Percentiles rank a stretch among this genome's conserved stretches.
phyloP scores from a whole-genome alignment of 495 filamentous ascomycete species.

The Aspergillus coremiiformis region DNA sequence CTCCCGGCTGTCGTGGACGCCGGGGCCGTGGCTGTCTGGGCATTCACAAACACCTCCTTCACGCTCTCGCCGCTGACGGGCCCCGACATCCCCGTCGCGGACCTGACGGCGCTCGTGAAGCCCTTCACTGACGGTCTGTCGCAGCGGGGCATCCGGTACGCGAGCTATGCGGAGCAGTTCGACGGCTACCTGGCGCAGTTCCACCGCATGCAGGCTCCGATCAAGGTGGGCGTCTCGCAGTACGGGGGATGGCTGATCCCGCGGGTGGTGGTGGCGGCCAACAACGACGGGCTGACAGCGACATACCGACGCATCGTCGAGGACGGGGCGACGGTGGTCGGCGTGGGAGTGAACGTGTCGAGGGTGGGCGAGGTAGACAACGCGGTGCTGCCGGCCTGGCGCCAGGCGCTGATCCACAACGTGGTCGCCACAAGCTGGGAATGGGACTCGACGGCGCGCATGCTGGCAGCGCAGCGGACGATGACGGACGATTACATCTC shows the following conservation, averaged over 20 bases:
- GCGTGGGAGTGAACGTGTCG: conserved; percentile 35
- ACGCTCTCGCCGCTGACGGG: conserved; percentile 35
- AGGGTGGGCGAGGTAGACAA: conserved; percentile 41
- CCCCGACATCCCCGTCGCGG: conserved; percentile 24
- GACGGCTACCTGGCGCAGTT: conserved; percentile 42
- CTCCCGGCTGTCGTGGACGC: conserved; percentile 43
- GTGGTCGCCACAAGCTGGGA: conserved; percentile 35
- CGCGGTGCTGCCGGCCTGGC: conserved; percentile 52
- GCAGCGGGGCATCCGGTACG: conserved; percentile 26
- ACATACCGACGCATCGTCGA: conserved; percentile 33
- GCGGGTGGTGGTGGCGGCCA: conserved; percentile 35
- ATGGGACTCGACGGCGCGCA: conserved; percentile 30
- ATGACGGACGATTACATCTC: conserved; percentile 39
- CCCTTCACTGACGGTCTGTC: conserved; percentile 25
- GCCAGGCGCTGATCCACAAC: conserved; percentile 43
- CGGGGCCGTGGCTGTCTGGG: conserved; percentile 47
- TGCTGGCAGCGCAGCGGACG: conserved; percentile 28
- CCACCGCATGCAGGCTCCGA: conserved; percentile 25
- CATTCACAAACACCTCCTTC: conserved; percentile 42
- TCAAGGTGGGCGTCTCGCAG: conserved; percentile 43
- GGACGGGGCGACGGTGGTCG: conserved; percentile 41
- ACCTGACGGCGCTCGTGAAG: conserved; percentile 20
- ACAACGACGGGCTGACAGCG: conserved; percentile 40
- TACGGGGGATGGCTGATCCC: conserved; percentile 54
- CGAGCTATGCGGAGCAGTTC: conserved; percentile 22